phyloP scores from a whole-genome alignment of 345 rosid genomes.

The Populus nigra region DNA sequence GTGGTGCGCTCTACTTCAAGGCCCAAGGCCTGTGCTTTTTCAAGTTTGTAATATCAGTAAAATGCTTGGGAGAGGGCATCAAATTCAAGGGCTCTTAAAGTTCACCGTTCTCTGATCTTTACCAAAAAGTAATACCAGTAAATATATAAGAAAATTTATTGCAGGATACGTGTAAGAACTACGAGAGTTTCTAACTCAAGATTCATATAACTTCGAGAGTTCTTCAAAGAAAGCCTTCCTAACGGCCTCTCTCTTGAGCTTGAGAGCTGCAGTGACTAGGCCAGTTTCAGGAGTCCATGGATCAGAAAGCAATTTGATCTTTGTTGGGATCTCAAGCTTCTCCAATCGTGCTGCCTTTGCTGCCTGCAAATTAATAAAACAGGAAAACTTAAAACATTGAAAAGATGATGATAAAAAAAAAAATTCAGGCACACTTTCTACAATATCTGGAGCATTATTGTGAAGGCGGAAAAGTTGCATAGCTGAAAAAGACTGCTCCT shows the following conservation, averaged over 20 bases:
- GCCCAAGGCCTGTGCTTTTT: too few relatives aligned
- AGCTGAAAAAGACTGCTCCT: not conserved
- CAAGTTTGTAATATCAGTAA: too few relatives aligned
- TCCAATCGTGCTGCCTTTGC: conserved; percentile 68
- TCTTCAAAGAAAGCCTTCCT: conserved; percentile 72
- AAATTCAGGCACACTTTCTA: not conserved
- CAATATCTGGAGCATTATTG: not conserved
- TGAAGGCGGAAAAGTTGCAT: not conserved
- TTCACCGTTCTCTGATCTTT: not conserved
- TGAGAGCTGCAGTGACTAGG: conserved; percentile 85
- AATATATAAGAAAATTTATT: not conserved
- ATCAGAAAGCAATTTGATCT: conserved; percentile 68
- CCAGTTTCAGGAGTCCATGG: conserved; percentile 99
- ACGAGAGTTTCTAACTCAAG: conserved; percentile 41
- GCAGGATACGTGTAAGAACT: conserved; percentile 36
- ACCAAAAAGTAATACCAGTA: not conserved
- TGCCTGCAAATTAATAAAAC: conserved; percentile 40
- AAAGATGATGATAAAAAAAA: not conserved
- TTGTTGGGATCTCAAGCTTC: conserved; percentile 92
- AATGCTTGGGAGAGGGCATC: not conserved
- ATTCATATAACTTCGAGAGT: conserved; percentile 62
- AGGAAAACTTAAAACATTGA: not conserved
- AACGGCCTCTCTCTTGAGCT: conserved; percentile 82
- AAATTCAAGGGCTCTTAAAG: not conserved
- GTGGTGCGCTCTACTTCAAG: too few relatives aligned